Conservation (phyloP, 106 monocot genomes). For the Dendrobium huoshanense region DNA sequence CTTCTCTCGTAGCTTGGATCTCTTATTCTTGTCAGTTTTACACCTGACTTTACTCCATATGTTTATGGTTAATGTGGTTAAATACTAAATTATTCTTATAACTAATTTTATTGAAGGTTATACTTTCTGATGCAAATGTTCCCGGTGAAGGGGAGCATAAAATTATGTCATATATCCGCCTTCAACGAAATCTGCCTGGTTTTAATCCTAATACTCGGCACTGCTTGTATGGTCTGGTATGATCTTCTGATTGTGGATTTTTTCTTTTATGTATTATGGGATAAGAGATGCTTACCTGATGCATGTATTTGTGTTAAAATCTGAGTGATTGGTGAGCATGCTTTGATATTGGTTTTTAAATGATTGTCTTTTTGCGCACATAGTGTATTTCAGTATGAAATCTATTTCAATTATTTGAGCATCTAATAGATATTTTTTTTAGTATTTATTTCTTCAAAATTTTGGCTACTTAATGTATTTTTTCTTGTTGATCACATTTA, state of each 20-base stretch:
- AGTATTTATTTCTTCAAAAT: neutral
- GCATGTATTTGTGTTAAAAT: neutral
- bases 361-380: neutral
- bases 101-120: conserved; percentile 69
- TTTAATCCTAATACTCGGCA: conserved; percentile 87
- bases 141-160: conserved; percentile 99
- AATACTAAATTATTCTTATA: conserved; percentile 14
- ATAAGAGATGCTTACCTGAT: no score
- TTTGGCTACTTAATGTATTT: neutral
- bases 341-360: neutral
- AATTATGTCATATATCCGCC: conserved; percentile 94
- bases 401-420: neutral
- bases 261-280: neutral
- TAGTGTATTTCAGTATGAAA: neutral
- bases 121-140: conserved; percentile 99
- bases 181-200: conserved; percentile 88
- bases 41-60: neutral
- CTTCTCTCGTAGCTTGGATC: neutral
- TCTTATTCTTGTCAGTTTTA: conserved; percentile 1
- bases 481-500: neutral
- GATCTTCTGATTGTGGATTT: conserved; percentile 5
- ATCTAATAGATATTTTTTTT: neutral
- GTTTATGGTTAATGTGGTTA: neutral
- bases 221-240: conserved; percentile 95
- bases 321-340: neutral